Conservation (phyloP, 805 yeast species). For the Nematodospora valgi region DNA sequence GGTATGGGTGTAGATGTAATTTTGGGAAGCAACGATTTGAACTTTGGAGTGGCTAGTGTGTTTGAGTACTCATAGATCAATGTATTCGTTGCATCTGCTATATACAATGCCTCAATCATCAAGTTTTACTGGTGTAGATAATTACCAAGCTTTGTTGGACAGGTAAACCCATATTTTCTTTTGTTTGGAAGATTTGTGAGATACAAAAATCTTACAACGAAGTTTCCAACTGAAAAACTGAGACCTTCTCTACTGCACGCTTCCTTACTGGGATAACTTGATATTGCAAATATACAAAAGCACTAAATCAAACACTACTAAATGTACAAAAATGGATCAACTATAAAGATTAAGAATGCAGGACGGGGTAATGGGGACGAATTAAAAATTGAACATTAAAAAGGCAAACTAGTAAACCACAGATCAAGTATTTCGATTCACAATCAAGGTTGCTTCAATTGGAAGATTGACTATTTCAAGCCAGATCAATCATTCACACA, state of each 20-base stretch:
- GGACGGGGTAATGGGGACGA: conserved; percentile 7
- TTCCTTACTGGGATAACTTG: too few relatives aligned
- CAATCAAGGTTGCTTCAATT: conserved; percentile 4
- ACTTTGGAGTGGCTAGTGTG: conserved; percentile 29
- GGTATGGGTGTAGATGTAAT: background rate
- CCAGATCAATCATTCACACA: conserved; percentile 10
- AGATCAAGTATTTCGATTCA: too few relatives aligned
- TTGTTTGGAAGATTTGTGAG: too few relatives aligned
- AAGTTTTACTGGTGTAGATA: too few relatives aligned
- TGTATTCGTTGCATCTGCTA: conserved; percentile 32
- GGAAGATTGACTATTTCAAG: background rate
- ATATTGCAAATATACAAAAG: too few relatives aligned
- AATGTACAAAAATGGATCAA: too few relatives aligned
- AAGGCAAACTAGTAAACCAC: background rate
- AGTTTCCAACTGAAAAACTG: too few relatives aligned
- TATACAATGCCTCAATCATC: conserved; percentile 43
- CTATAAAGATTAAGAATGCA: conserved; percentile 4
- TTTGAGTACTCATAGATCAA: conserved; percentile 36
- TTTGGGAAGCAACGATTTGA: conserved; percentile 21
- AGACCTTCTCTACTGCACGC: too few relatives aligned
- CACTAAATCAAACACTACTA: too few relatives aligned
- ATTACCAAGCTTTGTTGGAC: too few relatives aligned
- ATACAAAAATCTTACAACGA: too few relatives aligned
- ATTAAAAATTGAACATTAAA: conserved; percentile 1
- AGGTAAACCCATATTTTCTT: too few relatives aligned